Percentiles rank a stretch among this genome's conserved stretches.
phyloP scores from a whole-genome alignment of 768 basidiomycete species.

The Termitomyces sp. region DNA sequence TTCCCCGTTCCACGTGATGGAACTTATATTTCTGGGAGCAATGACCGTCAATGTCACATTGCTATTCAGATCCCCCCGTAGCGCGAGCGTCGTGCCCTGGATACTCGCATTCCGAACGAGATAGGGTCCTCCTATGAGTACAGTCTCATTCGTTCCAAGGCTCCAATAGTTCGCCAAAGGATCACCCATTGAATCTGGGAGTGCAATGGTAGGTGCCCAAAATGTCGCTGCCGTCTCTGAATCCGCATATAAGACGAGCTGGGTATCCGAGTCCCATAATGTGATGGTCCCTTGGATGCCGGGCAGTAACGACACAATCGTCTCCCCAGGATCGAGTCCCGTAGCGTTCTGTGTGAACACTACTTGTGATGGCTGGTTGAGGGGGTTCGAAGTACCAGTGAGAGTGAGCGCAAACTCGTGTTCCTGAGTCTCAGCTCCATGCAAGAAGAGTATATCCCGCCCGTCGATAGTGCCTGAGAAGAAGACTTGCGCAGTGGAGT shows the following conservation, averaged over 20 bases:
- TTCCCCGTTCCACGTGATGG: slow-evolving; percentile 74
- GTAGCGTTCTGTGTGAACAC: slow-evolving; percentile 20
- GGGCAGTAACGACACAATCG: slow-evolving; percentile 47
- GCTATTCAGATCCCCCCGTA: slow-evolving; percentile 66
- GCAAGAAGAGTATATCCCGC: slow-evolving; percentile 59
- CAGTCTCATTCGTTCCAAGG: slow-evolving; percentile 64
- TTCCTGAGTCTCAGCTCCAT: slow-evolving; percentile 48
- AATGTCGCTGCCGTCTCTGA: slow-evolving; percentile 62
- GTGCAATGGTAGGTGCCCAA: slow-evolving; percentile 67
- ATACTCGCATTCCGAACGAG: slow-evolving; percentile 55
- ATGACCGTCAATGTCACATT: slow-evolving; percentile 57
- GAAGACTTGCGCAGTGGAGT: slow-evolving; percentile 72
- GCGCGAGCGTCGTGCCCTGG: slow-evolving; percentile 42
- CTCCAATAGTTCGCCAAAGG: slow-evolving; percentile 62
- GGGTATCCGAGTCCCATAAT: slow-evolving; percentile 59
- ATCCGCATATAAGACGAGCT: slow-evolving; percentile 68
- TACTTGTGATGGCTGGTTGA: slow-evolving; percentile 24
- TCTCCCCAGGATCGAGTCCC: slow-evolving; percentile 19
- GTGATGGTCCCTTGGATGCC: slow-evolving; percentile 57
- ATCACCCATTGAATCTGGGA: slow-evolving; percentile 18
- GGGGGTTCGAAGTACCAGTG: slow-evolving; percentile 39
- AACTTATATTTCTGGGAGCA: slow-evolving; percentile 44
- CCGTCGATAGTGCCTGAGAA: slow-evolving; percentile 58
- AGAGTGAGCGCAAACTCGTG: slow-evolving; percentile 50
- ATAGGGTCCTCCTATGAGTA: slow-evolving; percentile 63